phyloP scores from a whole-genome alignment of 768 basidiomycete species.

The Hericium erinaceus region DNA sequence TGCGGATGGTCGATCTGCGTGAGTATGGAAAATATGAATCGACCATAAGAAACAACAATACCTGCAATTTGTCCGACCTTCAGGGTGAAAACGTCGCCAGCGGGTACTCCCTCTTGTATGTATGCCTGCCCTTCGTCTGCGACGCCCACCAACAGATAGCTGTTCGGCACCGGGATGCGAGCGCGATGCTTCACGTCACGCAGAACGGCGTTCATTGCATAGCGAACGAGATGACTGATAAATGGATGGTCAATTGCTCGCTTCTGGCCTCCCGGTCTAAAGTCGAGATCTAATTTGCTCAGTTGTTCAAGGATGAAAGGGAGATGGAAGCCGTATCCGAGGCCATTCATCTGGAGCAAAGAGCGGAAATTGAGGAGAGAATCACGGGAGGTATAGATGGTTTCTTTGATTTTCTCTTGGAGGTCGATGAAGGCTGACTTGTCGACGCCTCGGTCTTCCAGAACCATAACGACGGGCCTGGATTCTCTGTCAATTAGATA shows the following conservation, averaged over 20 bases:
- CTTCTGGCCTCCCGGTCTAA: slow-evolving; percentile 28
- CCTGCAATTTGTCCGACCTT: slow-evolving; percentile 5
- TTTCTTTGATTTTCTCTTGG: slow-evolving; percentile 50
- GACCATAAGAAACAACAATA: not conserved
- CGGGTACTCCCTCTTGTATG: slow-evolving; percentile 10
- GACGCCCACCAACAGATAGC: slow-evolving; percentile 67
- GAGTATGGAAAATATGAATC: not conserved
- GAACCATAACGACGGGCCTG: slow-evolving; percentile 67
- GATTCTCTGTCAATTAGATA: not conserved
- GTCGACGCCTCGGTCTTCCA: slow-evolving; percentile 69
- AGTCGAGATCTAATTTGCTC: slow-evolving; percentile 36
- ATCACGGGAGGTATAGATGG: slow-evolving; percentile 51
- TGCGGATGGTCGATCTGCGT: not conserved
- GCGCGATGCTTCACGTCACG: slow-evolving; percentile 71
- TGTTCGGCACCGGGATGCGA: slow-evolving; percentile 59
- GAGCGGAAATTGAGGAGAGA: slow-evolving; percentile 38
- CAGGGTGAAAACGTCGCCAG: slow-evolving; percentile 6
- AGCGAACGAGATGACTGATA: slow-evolving; percentile 46
- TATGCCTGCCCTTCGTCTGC: slow-evolving; percentile 78
- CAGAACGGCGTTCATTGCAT: slow-evolving; percentile 54
- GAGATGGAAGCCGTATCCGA: slow-evolving; percentile 43
- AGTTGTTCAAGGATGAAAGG: slow-evolving; percentile 41
- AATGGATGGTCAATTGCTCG: slow-evolving; percentile 46
- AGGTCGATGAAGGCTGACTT: slow-evolving; percentile 49
- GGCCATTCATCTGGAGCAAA: slow-evolving; percentile 39